Base-by-base conservation (phyloP, 192 early-diverging fungal genomes). In the Paraglomus brasilianum region DNA sequence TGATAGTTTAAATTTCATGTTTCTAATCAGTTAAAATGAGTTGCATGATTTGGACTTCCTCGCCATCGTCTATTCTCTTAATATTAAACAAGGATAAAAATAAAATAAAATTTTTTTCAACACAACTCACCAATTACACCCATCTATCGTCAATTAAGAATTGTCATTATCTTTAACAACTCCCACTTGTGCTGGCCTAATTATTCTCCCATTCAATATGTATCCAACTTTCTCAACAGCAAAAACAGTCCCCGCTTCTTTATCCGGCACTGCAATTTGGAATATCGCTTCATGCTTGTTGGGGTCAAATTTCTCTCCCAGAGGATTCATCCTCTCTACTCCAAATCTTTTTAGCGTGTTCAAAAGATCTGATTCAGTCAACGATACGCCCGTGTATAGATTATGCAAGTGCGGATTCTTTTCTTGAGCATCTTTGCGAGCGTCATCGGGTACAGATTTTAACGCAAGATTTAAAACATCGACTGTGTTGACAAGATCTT, bases 111-210 rank as follows among this genome's bases (percentile, higher is more conserved):
- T n/a, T n/a, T n/a, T n/a, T n/a, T n/a, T n/a, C n/a, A n/a, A n/a
- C n/a, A n/a, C n/a, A n/a, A n/a, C n/a, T n/a, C n/a, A n/a, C n/a
- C n/a, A n/a, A n/a, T n/a, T n/a, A n/a, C n/a, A n/a, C n/a, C n/a
- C n/a, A n/a, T n/a, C n/a, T n/a, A n/a, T n/a, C n/a, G n/a, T n/a
- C n/a, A n/a, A 65, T 65, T 19, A 65, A 50, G 14, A 49, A 52
- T 30, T 61, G 15, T 77, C 72, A 10, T 58, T 77, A 6, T 58
- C 67, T 48, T 72, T 72, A 49, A 98, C 93, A 51, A 99, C 96
- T 55, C 96, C 95, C 42, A 99, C 98, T 74, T 97, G 92, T 24
- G 98, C 92, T 39, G 95, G 91, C 75, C 98, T 81, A 63, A 99
- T 66, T 6, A 98, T 90, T 61, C 96, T 90, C 57, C 90, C 94